Conservation (phyloP, 768 basidiomycete species). For the Podaxis carcinomalis region DNA sequence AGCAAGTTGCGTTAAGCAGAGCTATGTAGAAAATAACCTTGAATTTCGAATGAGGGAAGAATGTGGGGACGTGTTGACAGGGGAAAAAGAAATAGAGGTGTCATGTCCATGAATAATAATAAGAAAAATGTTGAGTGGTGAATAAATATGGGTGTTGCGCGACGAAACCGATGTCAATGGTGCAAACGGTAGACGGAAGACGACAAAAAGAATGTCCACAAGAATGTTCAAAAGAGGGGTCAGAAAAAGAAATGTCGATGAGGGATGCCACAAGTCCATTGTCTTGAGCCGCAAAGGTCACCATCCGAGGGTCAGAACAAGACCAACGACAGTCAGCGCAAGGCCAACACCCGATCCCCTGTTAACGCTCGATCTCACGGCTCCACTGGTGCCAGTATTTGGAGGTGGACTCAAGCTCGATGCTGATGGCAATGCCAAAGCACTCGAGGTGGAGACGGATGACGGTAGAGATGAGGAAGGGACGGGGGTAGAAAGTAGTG, state of each 20-base stretch:
- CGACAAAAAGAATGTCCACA: background rate
- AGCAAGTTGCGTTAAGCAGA: background rate
- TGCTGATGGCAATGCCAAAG: background rate
- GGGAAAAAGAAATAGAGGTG: background rate
- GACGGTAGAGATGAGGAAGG: background rate
- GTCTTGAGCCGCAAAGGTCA: background rate
- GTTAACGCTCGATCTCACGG: background rate
- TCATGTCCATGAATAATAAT: background rate
- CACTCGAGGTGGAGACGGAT: background rate
- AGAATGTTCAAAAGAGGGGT: background rate
- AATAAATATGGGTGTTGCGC: background rate
- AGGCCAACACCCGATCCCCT: slow-evolving; percentile 1
- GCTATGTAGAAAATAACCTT: background rate
- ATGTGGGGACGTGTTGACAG: background rate
- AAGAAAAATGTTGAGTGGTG: background rate
- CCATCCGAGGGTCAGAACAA: slow-evolving; percentile 9
- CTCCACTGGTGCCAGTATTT: background rate
- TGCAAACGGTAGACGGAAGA: background rate
- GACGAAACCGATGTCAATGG: background rate
- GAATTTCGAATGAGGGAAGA: background rate
- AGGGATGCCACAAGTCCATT: background rate
- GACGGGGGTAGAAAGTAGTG: background rate
- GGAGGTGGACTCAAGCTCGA: background rate
- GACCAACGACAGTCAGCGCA: background rate
- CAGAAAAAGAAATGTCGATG: background rate